Evolutionary conservation across 108 stramenopile genomes (phyloP), one percentile per base, ranked within the genome.

Genomic region (Pseudonitzschia multiseries): DNA sequence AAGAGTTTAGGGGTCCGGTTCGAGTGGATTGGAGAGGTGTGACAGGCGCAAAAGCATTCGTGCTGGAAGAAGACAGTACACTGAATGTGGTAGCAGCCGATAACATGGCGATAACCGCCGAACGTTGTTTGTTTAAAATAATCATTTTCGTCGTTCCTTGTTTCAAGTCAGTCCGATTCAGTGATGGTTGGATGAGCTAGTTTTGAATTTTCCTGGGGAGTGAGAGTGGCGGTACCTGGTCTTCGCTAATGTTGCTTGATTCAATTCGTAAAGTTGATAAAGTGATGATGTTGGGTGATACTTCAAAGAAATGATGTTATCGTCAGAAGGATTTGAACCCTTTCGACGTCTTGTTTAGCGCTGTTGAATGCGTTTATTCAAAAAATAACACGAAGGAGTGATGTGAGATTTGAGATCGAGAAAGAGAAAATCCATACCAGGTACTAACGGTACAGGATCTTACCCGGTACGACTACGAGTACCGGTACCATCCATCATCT

Each of bases 1-100:
- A 56, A 15, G 72, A 51, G 15, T 26, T 48, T 31, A 22, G 46
- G 8, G 29, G 50, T 15, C 14, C 72, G 0, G 26, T 24, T 18
- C 29, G 13, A 46, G 31, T 60, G 24, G 27, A 50, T 33, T 24
- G 24, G 51, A 57, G 51, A 36, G 64, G 64, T 15, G 43, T 43
- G 52, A 61, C 42, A 43, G 76, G 76, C 22, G 66, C 57, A 61
- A 78, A 78, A 50, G 77, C 77, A 53, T 70, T 44, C 28, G 75
- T 63, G 18, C 17, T 14, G 17, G 46, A 48, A 18, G 46, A 48
- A 15, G 59, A 43, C 20, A 33, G 54, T 20, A 12, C 48, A 48
- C 46, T 67, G 28, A 50, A 48, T 31, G 69, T 53, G 0, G 77
- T 54, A 22, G 67, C 57, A 27, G 61, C 65, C 14, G 59, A 31